Base-by-base conservation (phyloP, 352 stramenopile species). In the Phytophthora hybrid region DNA sequence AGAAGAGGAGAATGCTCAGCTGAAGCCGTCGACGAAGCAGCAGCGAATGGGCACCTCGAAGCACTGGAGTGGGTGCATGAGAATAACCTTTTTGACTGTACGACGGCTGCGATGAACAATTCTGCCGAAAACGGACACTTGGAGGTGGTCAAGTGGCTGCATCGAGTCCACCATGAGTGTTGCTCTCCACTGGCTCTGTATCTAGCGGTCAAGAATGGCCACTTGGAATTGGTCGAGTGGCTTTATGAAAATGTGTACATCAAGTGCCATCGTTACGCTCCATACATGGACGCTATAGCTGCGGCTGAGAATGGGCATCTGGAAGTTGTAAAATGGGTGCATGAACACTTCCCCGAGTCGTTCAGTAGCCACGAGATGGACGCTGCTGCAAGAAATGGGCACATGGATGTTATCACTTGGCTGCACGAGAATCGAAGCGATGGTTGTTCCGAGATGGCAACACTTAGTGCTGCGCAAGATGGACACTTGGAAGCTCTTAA, bases 341-440 rank as follows among this genome's bases (percentile, higher is more conserved):
- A 32, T 56, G 49, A 56, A 32, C 19, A 34, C 23, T 56, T 34
- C 23, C 49, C 49, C 11, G 6, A 1, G 13, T n/a, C 49, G 21
- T 29, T 56, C 9, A 41, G 34, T 14, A 4, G 11, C 34, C 31
- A 6, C 2, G 49, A n/a, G 49, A 56, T 56, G 19, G 21, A 56
- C 14, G 9, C 11, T 56, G 49, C 49, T 34, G 49, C 49, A 34
- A 11, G 0, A 18, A 32, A 18, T 32, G 49, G 49, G 1, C n/a
- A 56, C 49, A n/a, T 56, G 19, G 49, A 56, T 6, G 10, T 56
- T 16, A 32, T 56, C 49, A 37, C 9, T n/a, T 56, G 49, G 49
- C 21, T 56, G 49, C 49, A 56, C 21, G 49, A 56, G 10, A n/a
- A 56, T 34, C 49, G 21, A 6, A 56, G 21, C 21, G 49, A 56